Evolutionary conservation across 345 rosid species (phyloP).

Genomic region (Populus davidiana): DNA sequence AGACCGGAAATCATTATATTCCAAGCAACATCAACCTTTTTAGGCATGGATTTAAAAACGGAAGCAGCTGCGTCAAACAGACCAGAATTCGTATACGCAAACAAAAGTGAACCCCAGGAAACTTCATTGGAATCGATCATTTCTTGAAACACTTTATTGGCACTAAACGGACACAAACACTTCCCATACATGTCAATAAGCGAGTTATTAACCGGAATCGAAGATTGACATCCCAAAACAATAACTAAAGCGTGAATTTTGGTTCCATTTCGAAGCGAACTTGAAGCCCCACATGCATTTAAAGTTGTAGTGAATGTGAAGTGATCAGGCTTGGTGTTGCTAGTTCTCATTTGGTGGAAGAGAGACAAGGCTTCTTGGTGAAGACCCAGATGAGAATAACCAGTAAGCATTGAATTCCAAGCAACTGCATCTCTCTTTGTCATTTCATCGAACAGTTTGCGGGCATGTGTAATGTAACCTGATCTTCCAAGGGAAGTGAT

Average conservation of each 20-base stretch:
- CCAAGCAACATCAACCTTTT: slow-evolving; percentile 57
- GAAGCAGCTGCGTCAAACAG: slow-evolving; percentile 33
- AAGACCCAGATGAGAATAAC: slow-evolving; percentile 59
- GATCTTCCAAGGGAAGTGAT: slow-evolving; percentile 33
- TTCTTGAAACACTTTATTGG: slow-evolving; percentile 53
- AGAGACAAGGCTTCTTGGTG: slow-evolving; percentile 48
- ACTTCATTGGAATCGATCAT: slow-evolving; percentile 58
- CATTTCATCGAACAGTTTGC: slow-evolving; percentile 71
- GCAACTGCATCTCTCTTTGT: slow-evolving; percentile 48
- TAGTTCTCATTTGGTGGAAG: slow-evolving; percentile 43
- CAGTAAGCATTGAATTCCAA: slow-evolving; percentile 75
- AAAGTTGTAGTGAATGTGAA: slow-evolving; percentile 67
- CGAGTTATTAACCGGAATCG: slow-evolving; percentile 54
- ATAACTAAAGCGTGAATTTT: slow-evolving; percentile 48
- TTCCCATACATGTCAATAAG: slow-evolving; percentile 81
- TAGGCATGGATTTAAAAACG: slow-evolving; percentile 56
- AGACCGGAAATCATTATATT: slow-evolving; percentile 66
- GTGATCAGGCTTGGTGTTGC: slow-evolving; percentile 42
- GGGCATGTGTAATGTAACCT: slow-evolving; percentile 49
- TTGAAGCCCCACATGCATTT: slow-evolving; percentile 45
- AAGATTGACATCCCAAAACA: slow-evolving; percentile 40
- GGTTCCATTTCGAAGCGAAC: slow-evolving; percentile 41
- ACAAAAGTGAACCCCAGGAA: slow-evolving; percentile 80
- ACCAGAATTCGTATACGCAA: slow-evolving; percentile 48
- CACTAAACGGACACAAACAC: slow-evolving; percentile 47